Evolutionary conservation across 768 basidiomycete genomes (phyloP).

Genomic region (Gymnopilus dilepis): DNA sequence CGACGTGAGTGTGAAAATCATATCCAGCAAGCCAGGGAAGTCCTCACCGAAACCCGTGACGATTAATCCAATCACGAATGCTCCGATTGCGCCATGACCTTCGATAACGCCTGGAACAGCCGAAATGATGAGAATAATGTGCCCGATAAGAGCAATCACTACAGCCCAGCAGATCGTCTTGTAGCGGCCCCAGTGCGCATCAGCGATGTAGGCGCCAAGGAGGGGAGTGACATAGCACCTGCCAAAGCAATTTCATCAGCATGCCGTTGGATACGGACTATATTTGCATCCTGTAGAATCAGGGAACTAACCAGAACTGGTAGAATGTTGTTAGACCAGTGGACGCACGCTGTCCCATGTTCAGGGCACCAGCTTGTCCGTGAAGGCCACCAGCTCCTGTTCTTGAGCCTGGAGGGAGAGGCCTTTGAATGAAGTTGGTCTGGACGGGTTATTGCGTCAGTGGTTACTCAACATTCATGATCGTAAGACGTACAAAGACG

Average conservation of each 20-base stretch:
- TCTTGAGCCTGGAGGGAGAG: constrained; percentile 64
- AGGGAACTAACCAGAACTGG: constrained; percentile 60
- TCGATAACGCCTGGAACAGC: constrained; percentile 71
- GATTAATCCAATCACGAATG: constrained; percentile 64
- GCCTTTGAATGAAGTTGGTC: constrained; percentile 80
- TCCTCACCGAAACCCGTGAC: constrained; percentile 55
- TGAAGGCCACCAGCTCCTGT: constrained; percentile 63
- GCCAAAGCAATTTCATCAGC: constrained; percentile 8
- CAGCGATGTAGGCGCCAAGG: constrained; percentile 74
- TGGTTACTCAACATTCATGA: neutral
- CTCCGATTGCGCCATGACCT: constrained; percentile 50
- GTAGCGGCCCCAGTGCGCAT: constrained; percentile 74
- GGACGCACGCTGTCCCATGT: constrained; percentile 68
- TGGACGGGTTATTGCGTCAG: constrained; percentile 23
- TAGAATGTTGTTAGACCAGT: constrained; percentile 77
- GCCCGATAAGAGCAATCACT: constrained; percentile 65
- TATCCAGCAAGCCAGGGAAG: neutral
- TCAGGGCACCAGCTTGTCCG: constrained; percentile 73
- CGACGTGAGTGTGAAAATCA: constrained; percentile 16
- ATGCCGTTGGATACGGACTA: neutral
- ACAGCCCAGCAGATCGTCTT: constrained; percentile 75
- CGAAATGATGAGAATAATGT: constrained; percentile 69
- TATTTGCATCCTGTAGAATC: neutral
- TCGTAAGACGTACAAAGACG: constrained; percentile 45
- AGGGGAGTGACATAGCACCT: constrained; percentile 74